A percentile compares a stretch with the other conserved stretches of the same genome.
These are phyloP conservation scores for Lactifluus piperatus DNA, from an alignment of 768 basidiomycete species.

Conservation along the genomic window DNA sequence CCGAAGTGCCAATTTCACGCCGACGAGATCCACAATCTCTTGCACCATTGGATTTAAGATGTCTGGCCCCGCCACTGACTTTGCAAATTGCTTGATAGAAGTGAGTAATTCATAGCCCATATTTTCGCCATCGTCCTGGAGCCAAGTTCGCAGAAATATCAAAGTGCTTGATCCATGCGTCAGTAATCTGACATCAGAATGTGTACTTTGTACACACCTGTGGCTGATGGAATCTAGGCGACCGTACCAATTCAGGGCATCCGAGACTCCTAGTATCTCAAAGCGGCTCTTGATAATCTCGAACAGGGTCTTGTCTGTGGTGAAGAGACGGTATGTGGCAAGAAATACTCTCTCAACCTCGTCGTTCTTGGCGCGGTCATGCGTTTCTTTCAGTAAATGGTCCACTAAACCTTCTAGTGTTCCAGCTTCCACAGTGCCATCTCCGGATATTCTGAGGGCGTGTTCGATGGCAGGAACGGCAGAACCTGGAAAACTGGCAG, in stretches of 20 bases:
- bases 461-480: conserved; percentile 10
- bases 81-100: conserved; percentile 12
- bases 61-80: conserved; percentile 3
- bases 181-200: not conserved
- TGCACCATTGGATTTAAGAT: not conserved
- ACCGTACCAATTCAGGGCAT: not conserved
- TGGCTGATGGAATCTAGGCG: not conserved
- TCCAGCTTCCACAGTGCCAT: conserved; percentile 32
- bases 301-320: conserved; percentile 35
- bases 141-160: conserved; percentile 11
- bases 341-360: conserved; percentile 37
- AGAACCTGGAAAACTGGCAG: not conserved
- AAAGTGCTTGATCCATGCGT: conserved; percentile 2
- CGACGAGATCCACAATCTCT: conserved; percentile 3
- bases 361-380: conserved; percentile 24
- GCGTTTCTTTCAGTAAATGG: conserved; percentile 27
- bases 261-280: conserved; percentile 24
- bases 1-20: conserved; percentile 5
- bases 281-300: conserved; percentile 32
- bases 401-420: conserved; percentile 38
- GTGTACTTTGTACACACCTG: conserved; percentile 6
- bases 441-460: conserved; percentile 3
- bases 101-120: conserved; percentile 25
- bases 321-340: conserved; percentile 35
- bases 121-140: not conserved